A percentile compares a stretch with the other conserved stretches of the same genome.
These are phyloP conservation scores for Gnomoniopsis sp. DNA, from an alignment of 2,329 filamentous ascomycete species.

Conservation along the genomic window DNA sequence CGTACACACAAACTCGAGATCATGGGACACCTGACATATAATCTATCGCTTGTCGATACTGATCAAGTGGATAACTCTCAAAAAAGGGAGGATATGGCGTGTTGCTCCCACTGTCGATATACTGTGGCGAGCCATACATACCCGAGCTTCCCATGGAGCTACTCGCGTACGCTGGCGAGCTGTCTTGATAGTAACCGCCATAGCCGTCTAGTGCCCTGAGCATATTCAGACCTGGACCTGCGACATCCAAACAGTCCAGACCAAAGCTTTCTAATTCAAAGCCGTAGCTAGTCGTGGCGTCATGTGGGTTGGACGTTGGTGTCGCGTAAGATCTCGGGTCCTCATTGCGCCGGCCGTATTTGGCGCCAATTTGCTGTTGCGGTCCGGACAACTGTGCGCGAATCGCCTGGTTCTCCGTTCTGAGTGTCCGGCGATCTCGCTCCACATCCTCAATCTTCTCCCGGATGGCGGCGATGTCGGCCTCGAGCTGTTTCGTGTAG, in stretches of 20 bases:
- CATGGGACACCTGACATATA: constrained; percentile 46
- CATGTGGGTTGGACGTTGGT: background rate
- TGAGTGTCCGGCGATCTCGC: constrained; percentile 34
- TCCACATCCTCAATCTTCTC: constrained; percentile 42
- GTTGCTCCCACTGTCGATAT: background rate
- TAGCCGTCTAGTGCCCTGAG: constrained; percentile 39
- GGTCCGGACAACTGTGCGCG: constrained; percentile 29
- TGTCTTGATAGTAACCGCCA: constrained; percentile 29
- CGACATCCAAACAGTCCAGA: background rate
- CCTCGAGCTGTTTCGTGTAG: constrained; percentile 52
- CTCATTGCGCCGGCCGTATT: background rate
- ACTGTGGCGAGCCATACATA: constrained; percentile 8
- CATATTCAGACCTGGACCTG: constrained; percentile 33
- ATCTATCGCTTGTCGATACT: constrained; percentile 47
- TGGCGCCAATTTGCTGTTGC: background rate
- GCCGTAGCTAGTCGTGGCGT: constrained; percentile 27
- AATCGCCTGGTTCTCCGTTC: constrained; percentile 42
- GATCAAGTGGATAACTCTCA: constrained; percentile 29
- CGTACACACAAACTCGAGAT: constrained; percentile 19
- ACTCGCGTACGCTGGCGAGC: constrained; percentile 18
- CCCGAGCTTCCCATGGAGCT: constrained; percentile 20
- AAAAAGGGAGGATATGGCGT: constrained; percentile 16
- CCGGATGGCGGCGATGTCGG: constrained; percentile 45
- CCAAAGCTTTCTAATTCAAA: no score
- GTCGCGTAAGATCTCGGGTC: background rate